Evolutionary conservation across 129 eudicot genomes (phyloP).

Genomic region (Dittrichia graveolens): DNA sequence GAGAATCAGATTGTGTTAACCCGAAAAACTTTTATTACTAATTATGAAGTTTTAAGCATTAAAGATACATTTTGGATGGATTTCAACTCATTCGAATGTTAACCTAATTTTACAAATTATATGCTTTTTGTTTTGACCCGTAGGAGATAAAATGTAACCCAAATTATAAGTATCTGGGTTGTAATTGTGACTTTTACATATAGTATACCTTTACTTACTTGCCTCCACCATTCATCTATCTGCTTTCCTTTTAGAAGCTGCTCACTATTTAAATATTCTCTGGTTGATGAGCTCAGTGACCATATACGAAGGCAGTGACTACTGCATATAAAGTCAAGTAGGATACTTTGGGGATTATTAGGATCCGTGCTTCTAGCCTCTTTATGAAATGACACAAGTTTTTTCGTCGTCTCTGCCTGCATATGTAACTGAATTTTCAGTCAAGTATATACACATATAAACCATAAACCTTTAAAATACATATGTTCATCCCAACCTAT

Average conservation of each 20-base stretch:
- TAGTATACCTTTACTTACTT: constrained; percentile 71
- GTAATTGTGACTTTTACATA: neutral
- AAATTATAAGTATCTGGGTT: neutral
- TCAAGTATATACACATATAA: neutral
- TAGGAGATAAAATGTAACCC: neutral
- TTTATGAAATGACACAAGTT: constrained; percentile 80
- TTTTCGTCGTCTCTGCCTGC: constrained; percentile 83
- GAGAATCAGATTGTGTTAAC: neutral
- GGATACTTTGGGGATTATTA: constrained; percentile 73
- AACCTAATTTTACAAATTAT: neutral
- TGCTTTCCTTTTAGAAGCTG: constrained; percentile 93
- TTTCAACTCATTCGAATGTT: neutral
- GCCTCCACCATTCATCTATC: constrained; percentile 97
- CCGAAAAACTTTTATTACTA: neutral
- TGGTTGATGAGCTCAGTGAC: constrained; percentile 68
- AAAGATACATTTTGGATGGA: neutral
- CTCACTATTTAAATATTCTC: constrained; percentile 80
- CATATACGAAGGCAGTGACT: constrained; percentile 86
- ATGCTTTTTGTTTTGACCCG: neutral
- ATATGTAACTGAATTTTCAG: constrained; percentile 7
- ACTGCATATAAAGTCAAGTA: constrained; percentile 89
- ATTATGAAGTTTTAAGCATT: neutral
- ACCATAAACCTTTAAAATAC: too few relatives aligned
- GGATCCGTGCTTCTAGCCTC: constrained; percentile 85
- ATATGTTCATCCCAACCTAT: neutral